Percentiles rank a stretch among this genome's conserved stretches.
phyloP scores from a whole-genome alignment of 2,329 filamentous ascomycete genomes.

The Aspergillus niger region DNA sequence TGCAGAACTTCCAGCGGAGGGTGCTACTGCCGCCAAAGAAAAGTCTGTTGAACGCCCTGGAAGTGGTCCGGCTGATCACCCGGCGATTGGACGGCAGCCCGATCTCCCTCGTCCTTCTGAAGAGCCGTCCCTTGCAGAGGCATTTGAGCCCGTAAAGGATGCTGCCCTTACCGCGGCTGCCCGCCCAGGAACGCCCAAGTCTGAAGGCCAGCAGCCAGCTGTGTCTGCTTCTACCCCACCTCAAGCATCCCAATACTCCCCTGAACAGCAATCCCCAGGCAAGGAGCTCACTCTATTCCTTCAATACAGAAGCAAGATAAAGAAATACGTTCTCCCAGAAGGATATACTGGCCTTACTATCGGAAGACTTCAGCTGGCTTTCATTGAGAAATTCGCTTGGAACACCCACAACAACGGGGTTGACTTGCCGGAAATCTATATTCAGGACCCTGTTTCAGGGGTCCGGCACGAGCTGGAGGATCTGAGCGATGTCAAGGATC shows the following conservation, averaged over 20 bases:
- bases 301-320: slow-evolving; percentile 95
- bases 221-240: slow-evolving; percentile 37
- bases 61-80: slow-evolving; percentile 41
- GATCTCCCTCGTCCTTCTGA: slow-evolving; percentile 52
- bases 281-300: slow-evolving; percentile 93
- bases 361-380: slow-evolving; percentile 85
- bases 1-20: slow-evolving; percentile 15
- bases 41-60: slow-evolving; percentile 53
- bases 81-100: slow-evolving; percentile 55
- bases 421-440: slow-evolving; percentile 95
- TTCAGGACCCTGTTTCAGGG: slow-evolving; percentile 92
- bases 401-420: slow-evolving; percentile 92
- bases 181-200: slow-evolving; percentile 32
- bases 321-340: slow-evolving; percentile 88
- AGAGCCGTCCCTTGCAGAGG: slow-evolving; percentile 36
- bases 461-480: slow-evolving; percentile 97
- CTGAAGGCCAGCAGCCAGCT: slow-evolving; percentile 21
- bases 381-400: slow-evolving; percentile 99
- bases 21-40: slow-evolving; percentile 56
- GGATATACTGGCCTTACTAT: slow-evolving; percentile 83
- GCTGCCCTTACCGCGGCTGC: slow-evolving; percentile 17
- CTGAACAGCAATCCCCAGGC: slow-evolving; percentile 66
- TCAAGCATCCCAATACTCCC: slow-evolving; percentile 57
- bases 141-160: slow-evolving; percentile 39
- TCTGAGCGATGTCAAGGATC: slow-evolving; percentile 87